Conservation (phyloP, 2,329 filamentous ascomycete species). For the Hypomyces rosellus region DNA sequence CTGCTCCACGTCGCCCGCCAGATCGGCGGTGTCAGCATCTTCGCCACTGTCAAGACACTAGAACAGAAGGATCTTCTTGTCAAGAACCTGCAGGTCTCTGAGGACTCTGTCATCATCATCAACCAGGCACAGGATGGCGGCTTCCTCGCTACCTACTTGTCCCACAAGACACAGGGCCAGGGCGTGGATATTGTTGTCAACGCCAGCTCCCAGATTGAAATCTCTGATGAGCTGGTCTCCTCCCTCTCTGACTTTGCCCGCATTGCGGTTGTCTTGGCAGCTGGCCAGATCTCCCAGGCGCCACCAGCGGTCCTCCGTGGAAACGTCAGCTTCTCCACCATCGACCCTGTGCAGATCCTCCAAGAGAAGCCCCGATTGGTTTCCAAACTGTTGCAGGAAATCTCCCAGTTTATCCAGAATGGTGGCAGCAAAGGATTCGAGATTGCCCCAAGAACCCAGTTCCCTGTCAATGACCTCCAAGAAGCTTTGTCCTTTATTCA, state of each 20-base stretch:
- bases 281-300: not conserved
- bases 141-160: not conserved
- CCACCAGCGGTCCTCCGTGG: not conserved
- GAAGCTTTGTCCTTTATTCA: too few relatives aligned
- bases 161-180: not conserved
- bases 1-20: too few relatives aligned
- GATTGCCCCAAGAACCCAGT: too few relatives aligned
- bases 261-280: not conserved
- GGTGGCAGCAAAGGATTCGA: not conserved
- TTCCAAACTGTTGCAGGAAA: not conserved
- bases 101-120: not conserved
- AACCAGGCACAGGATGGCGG: not conserved
- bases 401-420: not conserved
- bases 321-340: not conserved
- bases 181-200: not conserved
- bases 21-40: too few relatives aligned
- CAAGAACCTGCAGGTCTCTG: too few relatives aligned
- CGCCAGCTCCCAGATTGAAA: not conserved
- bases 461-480: too few relatives aligned
- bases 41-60: too few relatives aligned
- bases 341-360: not conserved
- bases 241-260: not conserved
- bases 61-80: too few relatives aligned
- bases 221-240: too few relatives aligned
- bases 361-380: not conserved